Evolutionary conservation across 306 rosid species (phyloP), one percentile per base, ranked within the genome.

Genomic region (Vigna mungo): DNA sequence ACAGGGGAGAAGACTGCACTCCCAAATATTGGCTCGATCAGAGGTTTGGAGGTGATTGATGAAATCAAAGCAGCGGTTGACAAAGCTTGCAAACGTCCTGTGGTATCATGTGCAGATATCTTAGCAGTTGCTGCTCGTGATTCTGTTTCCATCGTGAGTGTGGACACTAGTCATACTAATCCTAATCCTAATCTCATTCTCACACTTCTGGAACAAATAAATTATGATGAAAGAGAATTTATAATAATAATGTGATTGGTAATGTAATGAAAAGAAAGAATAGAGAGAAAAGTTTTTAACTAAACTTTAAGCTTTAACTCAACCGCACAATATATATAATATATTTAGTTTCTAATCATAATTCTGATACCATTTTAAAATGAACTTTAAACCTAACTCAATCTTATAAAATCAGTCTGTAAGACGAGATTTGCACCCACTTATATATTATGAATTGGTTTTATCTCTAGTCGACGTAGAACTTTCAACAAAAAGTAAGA

Each of bases 1-100:
- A 78, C 32, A 0, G 89, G 96, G 4, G 96, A 90, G 83, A 88
- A 90, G 83, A 88, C 80, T 0, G 96, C 92, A 1, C 1, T 12
- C 0, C 72, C 89, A 78, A 90, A 90, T 61, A 9, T 54, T 2
- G 78, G 73, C 18, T 86, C 89, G 3, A 10, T 74, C 2, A 78
- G 85, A 77, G 87, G 87, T 37, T 80, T 56, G 0, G 71, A 78
- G 21, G 78, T 86, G 43, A 49, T 86, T 1, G 66, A 59, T 59
- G 66, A 59, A 59, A 59, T 59, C 16, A 59, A 59, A 59, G 20
- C 66, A 59, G 66, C 41, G 0, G 66, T 59, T 15, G 66, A 59
- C 66, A 59, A 3, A 59, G 66, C 66, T 59, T 59, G 66, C 66
- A 59, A 27, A 59, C 43, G 66, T 15, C 41, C 66, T 4, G 41